Evolutionary conservation across 371 early-diverging fungal genomes (phyloP), one percentile per base, ranked within the genome.

Genomic region (Mucor lusitanicus): DNA sequence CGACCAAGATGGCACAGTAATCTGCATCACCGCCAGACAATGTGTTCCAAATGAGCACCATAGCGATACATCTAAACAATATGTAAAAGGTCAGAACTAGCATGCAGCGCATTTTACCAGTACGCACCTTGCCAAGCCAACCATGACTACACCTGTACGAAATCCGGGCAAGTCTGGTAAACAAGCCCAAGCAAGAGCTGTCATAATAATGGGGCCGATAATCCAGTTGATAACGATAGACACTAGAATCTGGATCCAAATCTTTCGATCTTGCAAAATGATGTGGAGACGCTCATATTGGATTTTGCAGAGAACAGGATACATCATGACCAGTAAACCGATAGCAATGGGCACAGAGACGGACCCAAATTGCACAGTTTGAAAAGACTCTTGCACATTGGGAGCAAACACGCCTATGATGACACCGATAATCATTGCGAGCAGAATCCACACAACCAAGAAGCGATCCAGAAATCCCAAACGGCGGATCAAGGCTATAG

Each of bases 41-140:
- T 30, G 86, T 70, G 65, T 87, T 89, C 93, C 93, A 93, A 19
- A 93, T 89, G 46, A 93, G 68, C 11, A 93, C 93, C 92, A 91
- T 93, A n/a, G 92, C 93, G 70, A 91, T 93, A 70, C 92, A 90
- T 66, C 86, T 78, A 55, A 33, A 33, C 33, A 8, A 30, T 59
- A 42, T 13, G 19, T 28, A 25, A 32, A 3, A n/a, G 17, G 19
- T 33, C 33, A 33, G 30, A 9, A 5, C 5, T n/a, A n/a, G n/a
- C 25, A 25, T 50, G 17, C 12, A 2, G 2, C n/a, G 12, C 23
- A 53, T 6, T 27, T 33, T 4, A 33, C 35, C 53, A 2, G 5
- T 19, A 5, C 6, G 59, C 74, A 77, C 81, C 81, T 67, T 28
- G 89, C 91, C 17, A 85, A 64, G 1, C 92, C 93, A 25, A 93